A percentile compares a stretch with the other conserved stretches of the same genome.
Conservation (phyloP, 352 stramenopile genomes). For the Phytophthora syringae region DNA sequence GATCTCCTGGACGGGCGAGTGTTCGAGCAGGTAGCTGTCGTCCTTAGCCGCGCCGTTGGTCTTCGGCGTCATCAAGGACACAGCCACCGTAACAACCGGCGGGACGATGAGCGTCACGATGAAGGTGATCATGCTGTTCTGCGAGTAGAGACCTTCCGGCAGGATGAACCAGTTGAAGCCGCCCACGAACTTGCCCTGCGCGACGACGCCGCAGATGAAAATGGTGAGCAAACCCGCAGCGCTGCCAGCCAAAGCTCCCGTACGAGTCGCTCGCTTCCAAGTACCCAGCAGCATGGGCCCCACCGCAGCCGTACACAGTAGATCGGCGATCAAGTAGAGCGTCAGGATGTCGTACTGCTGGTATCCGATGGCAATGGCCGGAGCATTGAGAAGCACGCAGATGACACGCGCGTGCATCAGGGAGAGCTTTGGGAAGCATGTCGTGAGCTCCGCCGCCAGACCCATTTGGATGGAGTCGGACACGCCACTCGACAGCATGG, state of each 20-base stretch:
- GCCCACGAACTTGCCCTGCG: slow-evolving; percentile 66
- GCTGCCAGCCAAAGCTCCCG: slow-evolving; percentile 50
- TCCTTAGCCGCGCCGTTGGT: slow-evolving; percentile 19
- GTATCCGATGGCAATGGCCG: slow-evolving; percentile 67
- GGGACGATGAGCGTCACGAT: slow-evolving; percentile 75
- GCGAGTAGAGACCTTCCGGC: slow-evolving; percentile 76
- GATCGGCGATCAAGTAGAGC: slow-evolving; percentile 71
- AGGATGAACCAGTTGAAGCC: slow-evolving; percentile 83
- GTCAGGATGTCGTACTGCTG: slow-evolving; percentile 66
- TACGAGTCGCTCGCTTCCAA: slow-evolving; percentile 49
- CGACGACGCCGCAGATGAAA: slow-evolving; percentile 59
- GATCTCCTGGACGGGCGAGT: slow-evolving; percentile 15
- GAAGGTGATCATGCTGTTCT: slow-evolving; percentile 85
- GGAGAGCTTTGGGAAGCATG: slow-evolving; percentile 62
- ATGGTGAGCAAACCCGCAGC: slow-evolving; percentile 62
- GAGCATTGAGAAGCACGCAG: slow-evolving; percentile 54
- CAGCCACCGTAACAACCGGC: slow-evolving; percentile 51
- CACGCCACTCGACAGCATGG: slow-evolving; percentile 58
- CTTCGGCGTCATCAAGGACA: slow-evolving; percentile 55
- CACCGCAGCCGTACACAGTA: slow-evolving; percentile 68
- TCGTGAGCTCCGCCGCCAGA: slow-evolving; percentile 73
- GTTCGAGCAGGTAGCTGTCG: slow-evolving; percentile 22
- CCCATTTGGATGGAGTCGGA: slow-evolving; percentile 73
- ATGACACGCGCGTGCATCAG: slow-evolving; percentile 57
- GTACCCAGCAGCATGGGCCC: slow-evolving; percentile 66